phyloP scores from a whole-genome alignment of 768 basidiomycete species.

The Exidia glandulosa region DNA sequence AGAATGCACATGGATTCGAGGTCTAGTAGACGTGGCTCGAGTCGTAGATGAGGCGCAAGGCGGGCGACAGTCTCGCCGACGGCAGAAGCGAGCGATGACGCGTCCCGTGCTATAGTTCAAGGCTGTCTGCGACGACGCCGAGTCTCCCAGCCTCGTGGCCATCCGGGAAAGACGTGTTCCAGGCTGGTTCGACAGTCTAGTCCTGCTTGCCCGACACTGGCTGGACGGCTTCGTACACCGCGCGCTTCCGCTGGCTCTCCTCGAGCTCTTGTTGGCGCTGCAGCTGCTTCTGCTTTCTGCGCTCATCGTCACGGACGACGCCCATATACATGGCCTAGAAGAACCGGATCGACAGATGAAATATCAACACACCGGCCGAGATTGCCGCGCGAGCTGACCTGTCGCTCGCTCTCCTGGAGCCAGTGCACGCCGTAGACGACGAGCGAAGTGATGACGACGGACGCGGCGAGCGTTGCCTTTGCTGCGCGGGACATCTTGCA shows the following conservation, averaged over 20 bases:
- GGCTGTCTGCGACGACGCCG: too few relatives aligned
- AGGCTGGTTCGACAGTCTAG: too few relatives aligned
- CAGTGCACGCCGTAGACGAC: conserved; percentile 87
- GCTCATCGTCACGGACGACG: conserved; percentile 79
- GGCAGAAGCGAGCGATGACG: too few relatives aligned
- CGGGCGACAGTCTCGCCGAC: too few relatives aligned
- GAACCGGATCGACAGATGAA: conserved; percentile 4
- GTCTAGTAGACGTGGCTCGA: too few relatives aligned
- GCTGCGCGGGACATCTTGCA: conserved; percentile 51
- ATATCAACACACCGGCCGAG: not conserved
- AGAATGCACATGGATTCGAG: too few relatives aligned
- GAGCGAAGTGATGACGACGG: conserved; percentile 49
- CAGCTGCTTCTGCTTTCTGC: conserved; percentile 57
- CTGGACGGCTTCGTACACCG: conserved; percentile 10
- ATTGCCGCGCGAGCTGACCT: conserved; percentile 34
- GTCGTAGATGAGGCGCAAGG: too few relatives aligned
- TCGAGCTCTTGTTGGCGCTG: conserved; percentile 53
- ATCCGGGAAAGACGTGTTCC: too few relatives aligned
- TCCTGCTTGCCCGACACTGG: conserved; percentile 6
- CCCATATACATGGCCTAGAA: conserved; percentile 82
- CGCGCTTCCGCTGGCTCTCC: conserved; percentile 17
- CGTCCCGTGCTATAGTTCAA: too few relatives aligned
- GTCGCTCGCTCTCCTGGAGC: conserved; percentile 72
- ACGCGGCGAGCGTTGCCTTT: conserved; percentile 60
- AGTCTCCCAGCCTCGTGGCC: too few relatives aligned